These are phyloP conservation scores for Betula pendula DNA, from an alignment of 306 rosid species.

Conservation along the genomic window DNA sequence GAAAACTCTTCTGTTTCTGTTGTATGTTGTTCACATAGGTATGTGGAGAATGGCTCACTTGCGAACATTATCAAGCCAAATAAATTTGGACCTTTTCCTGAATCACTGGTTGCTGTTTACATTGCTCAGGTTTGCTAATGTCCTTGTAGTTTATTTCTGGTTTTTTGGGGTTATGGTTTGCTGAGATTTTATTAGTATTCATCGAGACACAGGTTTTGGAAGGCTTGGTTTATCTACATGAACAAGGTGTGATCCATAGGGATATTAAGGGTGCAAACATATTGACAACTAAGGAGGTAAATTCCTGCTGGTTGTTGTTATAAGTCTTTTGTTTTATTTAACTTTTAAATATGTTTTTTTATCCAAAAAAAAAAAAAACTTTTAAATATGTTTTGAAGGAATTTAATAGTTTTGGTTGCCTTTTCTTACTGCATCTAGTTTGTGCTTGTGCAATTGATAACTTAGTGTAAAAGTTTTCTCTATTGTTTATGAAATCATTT, in stretches of 20 bases:
- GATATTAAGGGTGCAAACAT: slow-evolving; percentile 99
- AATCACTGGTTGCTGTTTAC: slow-evolving; percentile 92
- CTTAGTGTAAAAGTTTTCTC: background rate
- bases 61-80: slow-evolving; percentile 99
- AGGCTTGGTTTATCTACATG: slow-evolving; percentile 98
- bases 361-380: too few species aligned
- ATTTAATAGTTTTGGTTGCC: background rate
- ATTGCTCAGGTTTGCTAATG: slow-evolving; percentile 79
- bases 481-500: background rate
- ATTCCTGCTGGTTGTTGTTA: slow-evolving; percentile 9
- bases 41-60: slow-evolving; percentile 97
- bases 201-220: slow-evolving; percentile 79
- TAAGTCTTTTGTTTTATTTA: slow-evolving; percentile 11
- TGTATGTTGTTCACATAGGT: slow-evolving; percentile 45
- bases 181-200: slow-evolving; percentile 20
- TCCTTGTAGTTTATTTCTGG: slow-evolving; percentile 20
- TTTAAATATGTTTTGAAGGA: background rate
- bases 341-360: background rate
- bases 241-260: slow-evolving; percentile 98
- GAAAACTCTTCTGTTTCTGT: slow-evolving; percentile 23
- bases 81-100: slow-evolving; percentile 99
- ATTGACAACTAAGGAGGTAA: slow-evolving; percentile 95
- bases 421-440: background rate
- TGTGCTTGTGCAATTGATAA: background rate
- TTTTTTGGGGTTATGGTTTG: slow-evolving; percentile 16